Base-by-base conservation (phyloP, 139 green algal species). In the Auxenochlorella pyrenoidosa region DNA sequence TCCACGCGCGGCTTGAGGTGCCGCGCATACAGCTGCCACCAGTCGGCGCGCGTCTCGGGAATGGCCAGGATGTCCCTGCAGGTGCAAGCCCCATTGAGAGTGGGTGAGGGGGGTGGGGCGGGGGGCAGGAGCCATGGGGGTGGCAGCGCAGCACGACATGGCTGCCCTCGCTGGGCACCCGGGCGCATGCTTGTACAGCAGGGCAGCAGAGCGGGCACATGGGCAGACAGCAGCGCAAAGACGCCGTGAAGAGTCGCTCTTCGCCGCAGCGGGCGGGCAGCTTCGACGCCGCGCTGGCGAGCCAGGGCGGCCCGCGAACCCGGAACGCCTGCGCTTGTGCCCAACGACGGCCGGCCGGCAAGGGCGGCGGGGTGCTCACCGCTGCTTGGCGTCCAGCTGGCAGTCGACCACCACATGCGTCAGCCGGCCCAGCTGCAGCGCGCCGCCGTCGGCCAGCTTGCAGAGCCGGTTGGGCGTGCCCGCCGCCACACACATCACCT, bases 391-490 rank as follows among this genome's bases (percentile, higher is more conserved):
- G 47, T 94, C 90, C 68, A 90, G 54, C 13, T 79, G 36, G 21
- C 92, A 76, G 68, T 94, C 92, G 36, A 94, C 73, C 15, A 94
- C 75, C 43, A 94, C 78, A 10, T 88, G 84, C 19, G 19, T 44
- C 24, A 94, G 80, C 26, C 83, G 68, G 40, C 82, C 79, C 36
- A 94, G 68, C 24, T 87, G 60, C 8, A 94, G 63, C 13, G 88
- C 88, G 22, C 84, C 89, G 18, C 81, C 16, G 15, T 90, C 89
- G 13, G 84, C 73, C 28, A 94, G 86, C 79, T 89, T 90, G 36
- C 34, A 58, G 13, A 94, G 79, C 10, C 92, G 86, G 87, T 94
- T 89, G 71, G 92, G 92, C 5, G 90, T 94, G 63, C 90, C 92
- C 28, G 70, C 84, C 5, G 47, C 92, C 24, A 93, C 34, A 36